These are phyloP conservation scores for Penicillium turbatum DNA, from an alignment of 495 filamentous ascomycete genomes.

Conservation along the genomic window DNA sequence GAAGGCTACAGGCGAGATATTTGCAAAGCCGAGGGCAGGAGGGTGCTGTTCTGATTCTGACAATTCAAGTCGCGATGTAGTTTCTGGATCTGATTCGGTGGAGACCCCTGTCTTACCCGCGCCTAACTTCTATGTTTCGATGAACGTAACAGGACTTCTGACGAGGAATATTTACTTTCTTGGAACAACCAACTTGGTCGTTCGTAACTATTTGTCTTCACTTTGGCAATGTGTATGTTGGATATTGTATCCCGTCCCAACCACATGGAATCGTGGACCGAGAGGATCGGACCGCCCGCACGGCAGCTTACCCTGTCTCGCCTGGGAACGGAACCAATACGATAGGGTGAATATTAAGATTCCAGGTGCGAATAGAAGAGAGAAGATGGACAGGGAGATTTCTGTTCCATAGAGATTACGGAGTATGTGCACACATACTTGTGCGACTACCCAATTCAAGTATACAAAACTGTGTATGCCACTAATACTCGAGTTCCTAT, in stretches of 20 bases:
- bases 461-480: neutral
- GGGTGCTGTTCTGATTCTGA: neutral
- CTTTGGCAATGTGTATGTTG: too few species aligned
- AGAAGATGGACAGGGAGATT: neutral
- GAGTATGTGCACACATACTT: too few species aligned
- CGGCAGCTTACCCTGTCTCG: neutral
- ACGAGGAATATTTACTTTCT: too few species aligned
- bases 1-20: neutral
- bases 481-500: neutral
- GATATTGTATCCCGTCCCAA: too few species aligned
- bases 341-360: neutral
- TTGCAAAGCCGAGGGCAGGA: neutral
- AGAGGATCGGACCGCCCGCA: conserved; percentile 2
- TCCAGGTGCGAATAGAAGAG: neutral
- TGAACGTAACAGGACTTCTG: too few species aligned
- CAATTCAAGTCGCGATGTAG: too few species aligned
- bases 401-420: neutral
- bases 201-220: too few species aligned
- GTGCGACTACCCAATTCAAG: neutral
- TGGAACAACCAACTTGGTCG: neutral
- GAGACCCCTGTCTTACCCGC: neutral
- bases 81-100: neutral
- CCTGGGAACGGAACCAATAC: neutral
- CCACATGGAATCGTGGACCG: neutral
- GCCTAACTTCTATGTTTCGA: neutral